phyloP scores from a whole-genome alignment of 345 rosid species.

The Syzygium aromaticum region DNA sequence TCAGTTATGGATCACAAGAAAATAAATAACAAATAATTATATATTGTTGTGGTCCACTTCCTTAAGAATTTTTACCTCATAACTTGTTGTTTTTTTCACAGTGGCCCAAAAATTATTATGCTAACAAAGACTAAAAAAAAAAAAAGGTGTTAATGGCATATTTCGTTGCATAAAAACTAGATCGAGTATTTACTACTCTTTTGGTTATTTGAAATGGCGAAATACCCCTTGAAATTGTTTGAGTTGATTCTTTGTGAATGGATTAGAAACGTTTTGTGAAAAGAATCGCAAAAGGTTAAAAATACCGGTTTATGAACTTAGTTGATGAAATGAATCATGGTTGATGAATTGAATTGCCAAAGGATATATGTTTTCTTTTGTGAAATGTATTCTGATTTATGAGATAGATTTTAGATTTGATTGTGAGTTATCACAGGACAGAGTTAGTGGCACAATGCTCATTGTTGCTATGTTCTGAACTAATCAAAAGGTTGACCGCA shows the following conservation, averaged over 20 bases:
- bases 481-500: neutral
- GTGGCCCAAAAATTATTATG: too few species aligned
- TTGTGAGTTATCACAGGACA: neutral
- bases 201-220: neutral
- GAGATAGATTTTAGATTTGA: neutral
- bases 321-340: neutral
- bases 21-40: too few species aligned
- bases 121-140: neutral
- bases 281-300: neutral
- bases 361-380: neutral
- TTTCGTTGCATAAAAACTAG: neutral
- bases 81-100: too few species aligned
- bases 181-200: neutral
- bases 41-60: too few species aligned
- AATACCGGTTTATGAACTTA: neutral
- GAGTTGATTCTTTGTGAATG: neutral
- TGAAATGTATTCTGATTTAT: neutral
- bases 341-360: too few species aligned
- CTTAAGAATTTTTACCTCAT: too few species aligned
- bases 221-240: neutral
- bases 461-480: neutral
- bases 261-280: too few species aligned
- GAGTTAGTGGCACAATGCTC: neutral
- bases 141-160: neutral
- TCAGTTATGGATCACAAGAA: too few species aligned